Conservation (phyloP, 164 flowering plant genomes). For the Chimonanthus praecox region DNA sequence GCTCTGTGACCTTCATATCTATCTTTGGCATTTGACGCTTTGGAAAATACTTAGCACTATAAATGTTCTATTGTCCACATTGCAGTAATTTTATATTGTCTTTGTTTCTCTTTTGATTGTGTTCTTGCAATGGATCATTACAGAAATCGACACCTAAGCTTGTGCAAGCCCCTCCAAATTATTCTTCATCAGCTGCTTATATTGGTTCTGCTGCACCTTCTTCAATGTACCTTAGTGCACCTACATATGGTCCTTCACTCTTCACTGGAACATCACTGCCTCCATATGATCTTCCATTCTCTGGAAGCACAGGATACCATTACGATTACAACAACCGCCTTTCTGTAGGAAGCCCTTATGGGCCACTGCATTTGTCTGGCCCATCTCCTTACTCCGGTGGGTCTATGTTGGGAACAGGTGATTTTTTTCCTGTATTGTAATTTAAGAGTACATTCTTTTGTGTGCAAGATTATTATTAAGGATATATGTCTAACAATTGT, state of each 20-base stretch:
- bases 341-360: slow-evolving; percentile 80
- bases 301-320: slow-evolving; percentile 85
- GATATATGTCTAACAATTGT: too few species aligned
- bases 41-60: neutral
- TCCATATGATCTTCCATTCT: slow-evolving; percentile 76
- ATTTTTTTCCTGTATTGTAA: neutral
- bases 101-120: neutral
- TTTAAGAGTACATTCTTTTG: too few species aligned
- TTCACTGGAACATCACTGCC: slow-evolving; percentile 63
- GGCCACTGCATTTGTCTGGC: slow-evolving; percentile 69
- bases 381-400: slow-evolving; percentile 79
- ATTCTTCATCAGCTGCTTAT: slow-evolving; percentile 61
- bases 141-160: slow-evolving; percentile 82
- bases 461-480: too few species aligned
- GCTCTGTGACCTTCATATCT: neutral
- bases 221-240: slow-evolving; percentile 72
- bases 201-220: slow-evolving; percentile 71
- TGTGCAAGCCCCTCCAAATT: slow-evolving; percentile 59
- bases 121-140: slow-evolving; percentile 2
- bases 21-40: neutral
- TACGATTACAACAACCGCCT: slow-evolving; percentile 71
- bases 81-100: neutral
- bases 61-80: neutral
- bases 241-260: slow-evolving; percentile 81
- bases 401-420: slow-evolving; percentile 80